phyloP scores from a whole-genome alignment of 768 basidiomycete species.

The Russula abietina region DNA sequence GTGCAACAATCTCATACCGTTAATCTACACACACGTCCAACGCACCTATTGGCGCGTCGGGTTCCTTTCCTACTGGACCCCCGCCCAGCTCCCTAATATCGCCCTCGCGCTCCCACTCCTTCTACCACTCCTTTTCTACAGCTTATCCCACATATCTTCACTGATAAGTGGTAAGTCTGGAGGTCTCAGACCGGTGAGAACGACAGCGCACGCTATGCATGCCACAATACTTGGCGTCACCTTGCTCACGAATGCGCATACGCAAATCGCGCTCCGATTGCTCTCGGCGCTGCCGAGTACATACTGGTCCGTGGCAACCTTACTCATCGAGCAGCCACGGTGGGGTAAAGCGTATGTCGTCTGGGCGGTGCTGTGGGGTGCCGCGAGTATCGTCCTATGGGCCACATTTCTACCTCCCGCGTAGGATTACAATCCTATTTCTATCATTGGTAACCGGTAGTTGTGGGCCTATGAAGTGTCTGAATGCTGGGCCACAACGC shows the following conservation, averaged over 20 bases:
- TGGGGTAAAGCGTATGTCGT: slow-evolving; percentile 59
- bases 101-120: slow-evolving; percentile 71
- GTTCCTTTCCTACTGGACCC: slow-evolving; percentile 81
- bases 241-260: slow-evolving; percentile 35
- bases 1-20: slow-evolving; percentile 59
- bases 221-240: slow-evolving; percentile 3
- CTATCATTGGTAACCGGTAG: background rate
- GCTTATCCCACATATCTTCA: slow-evolving; percentile 5
- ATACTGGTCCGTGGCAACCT: slow-evolving; percentile 81
- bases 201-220: slow-evolving; percentile 12
- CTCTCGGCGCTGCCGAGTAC: slow-evolving; percentile 69
- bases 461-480: too few species aligned
- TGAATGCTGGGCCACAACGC: background rate
- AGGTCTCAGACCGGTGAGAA: background rate
- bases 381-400: slow-evolving; percentile 69
- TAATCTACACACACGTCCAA: slow-evolving; percentile 80
- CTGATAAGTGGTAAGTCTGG: background rate
- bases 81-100: slow-evolving; percentile 82
- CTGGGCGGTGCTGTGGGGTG: slow-evolving; percentile 79
- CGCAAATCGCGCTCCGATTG: slow-evolving; percentile 40
- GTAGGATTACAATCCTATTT: slow-evolving; percentile 30
- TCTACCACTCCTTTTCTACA: slow-evolving; percentile 41
- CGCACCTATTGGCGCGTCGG: slow-evolving; percentile 79
- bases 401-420: slow-evolving; percentile 87
- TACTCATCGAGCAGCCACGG: slow-evolving; percentile 45